These are phyloP conservation scores for Populus nigra DNA, from an alignment of 345 rosid genomes.

Conservation along the genomic window DNA sequence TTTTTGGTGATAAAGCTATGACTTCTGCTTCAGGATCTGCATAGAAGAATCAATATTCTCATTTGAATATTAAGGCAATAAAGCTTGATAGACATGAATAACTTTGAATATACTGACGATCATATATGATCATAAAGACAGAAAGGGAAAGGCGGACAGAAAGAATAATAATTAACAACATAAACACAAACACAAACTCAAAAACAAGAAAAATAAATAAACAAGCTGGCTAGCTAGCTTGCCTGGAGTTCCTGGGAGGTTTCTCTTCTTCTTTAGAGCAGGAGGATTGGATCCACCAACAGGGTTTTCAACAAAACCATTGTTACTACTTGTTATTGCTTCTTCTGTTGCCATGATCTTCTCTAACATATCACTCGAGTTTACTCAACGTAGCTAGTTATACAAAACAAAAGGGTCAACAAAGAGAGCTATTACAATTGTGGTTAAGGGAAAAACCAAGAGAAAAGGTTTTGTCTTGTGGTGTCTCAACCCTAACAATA, in stretches of 20 bases:
- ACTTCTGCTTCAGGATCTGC: constrained; percentile 99
- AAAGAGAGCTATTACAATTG: constrained; percentile 2
- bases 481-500: constrained; percentile 34
- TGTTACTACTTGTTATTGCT: constrained; percentile 28
- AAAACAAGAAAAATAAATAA: background rate
- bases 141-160: background rate
- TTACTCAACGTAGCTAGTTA: constrained; percentile 8
- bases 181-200: background rate
- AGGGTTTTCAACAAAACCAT: constrained; percentile 42
- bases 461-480: constrained; percentile 11
- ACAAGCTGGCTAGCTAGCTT: background rate
- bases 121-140: background rate
- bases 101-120: constrained; percentile 21
- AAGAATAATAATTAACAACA: background rate
- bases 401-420: constrained; percentile 3
- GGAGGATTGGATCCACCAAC: constrained; percentile 45
- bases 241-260: constrained; percentile 98
- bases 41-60: background rate
- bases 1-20: constrained; percentile 88
- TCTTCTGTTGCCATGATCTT: constrained; percentile 42
- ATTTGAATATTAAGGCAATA: background rate
- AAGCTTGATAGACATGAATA: background rate
- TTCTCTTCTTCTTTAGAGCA: constrained; percentile 74
- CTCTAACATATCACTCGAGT: constrained; percentile 9
- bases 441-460: constrained; percentile 26